These are phyloP conservation scores for Sphaerulina vaccinii DNA, from an alignment of 2,329 filamentous ascomycete species.

Conservation along the genomic window DNA sequence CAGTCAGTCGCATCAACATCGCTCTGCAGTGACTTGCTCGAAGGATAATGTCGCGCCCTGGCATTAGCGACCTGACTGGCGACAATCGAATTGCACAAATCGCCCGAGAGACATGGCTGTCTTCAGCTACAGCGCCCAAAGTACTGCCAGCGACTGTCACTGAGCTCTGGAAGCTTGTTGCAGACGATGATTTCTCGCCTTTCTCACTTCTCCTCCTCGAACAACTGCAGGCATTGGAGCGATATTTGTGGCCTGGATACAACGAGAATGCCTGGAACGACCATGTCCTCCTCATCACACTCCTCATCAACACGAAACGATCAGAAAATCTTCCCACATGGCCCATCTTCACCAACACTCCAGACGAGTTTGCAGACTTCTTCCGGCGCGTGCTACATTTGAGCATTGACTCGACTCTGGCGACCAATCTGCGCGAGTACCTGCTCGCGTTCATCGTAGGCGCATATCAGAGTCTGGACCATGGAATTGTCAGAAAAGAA, in stretches of 20 bases:
- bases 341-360: slow-evolving; percentile 74
- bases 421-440: slow-evolving; percentile 61
- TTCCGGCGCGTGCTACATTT: slow-evolving; percentile 89
- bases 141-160: slow-evolving; percentile 81
- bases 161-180: slow-evolving; percentile 83
- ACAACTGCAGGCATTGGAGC: slow-evolving; percentile 85
- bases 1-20: too few species aligned
- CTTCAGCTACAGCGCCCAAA: slow-evolving; percentile 60
- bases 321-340: slow-evolving; percentile 85
- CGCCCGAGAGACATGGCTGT: slow-evolving; percentile 83
- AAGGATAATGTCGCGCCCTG: slow-evolving; percentile 58
- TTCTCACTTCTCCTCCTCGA: slow-evolving; percentile 80
- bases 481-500: slow-evolving; percentile 84
- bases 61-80: slow-evolving; percentile 67
- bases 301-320: slow-evolving; percentile 85
- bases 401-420: slow-evolving; percentile 59
- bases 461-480: slow-evolving; percentile 92
- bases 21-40: too few species aligned
- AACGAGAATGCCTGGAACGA: slow-evolving; percentile 77
- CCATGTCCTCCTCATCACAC: slow-evolving; percentile 80
- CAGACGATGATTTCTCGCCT: slow-evolving; percentile 74
- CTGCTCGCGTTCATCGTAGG: slow-evolving; percentile 87
- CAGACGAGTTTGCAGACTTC: slow-evolving; percentile 80
- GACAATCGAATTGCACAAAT: slow-evolving; percentile 66
- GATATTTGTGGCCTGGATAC: slow-evolving; percentile 94